phyloP scores from a whole-genome alignment of 2,329 filamentous ascomycete species.

The Capronia americana region DNA sequence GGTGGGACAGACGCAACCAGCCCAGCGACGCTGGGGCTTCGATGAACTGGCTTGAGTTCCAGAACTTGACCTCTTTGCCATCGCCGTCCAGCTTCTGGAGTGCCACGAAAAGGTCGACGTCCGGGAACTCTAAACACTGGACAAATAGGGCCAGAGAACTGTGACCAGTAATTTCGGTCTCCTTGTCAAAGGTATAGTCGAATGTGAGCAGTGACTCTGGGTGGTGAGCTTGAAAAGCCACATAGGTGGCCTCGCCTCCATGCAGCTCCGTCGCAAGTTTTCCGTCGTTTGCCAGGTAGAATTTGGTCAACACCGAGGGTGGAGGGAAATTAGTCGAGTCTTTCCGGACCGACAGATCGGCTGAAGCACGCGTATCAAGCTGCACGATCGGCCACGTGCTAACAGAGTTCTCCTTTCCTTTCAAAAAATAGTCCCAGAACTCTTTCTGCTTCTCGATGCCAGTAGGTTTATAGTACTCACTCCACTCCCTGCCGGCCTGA shows the following conservation, averaged over 20 bases:
- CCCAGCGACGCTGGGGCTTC: constrained; percentile 17
- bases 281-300: constrained; percentile 7
- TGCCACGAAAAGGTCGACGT: constrained; percentile 18
- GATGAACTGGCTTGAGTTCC: constrained; percentile 7
- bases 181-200: constrained; percentile 13
- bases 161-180: constrained; percentile 20
- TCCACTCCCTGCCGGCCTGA: constrained; percentile 12
- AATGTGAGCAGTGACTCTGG: constrained; percentile 6
- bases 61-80: constrained; percentile 22
- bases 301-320: constrained; percentile 1
- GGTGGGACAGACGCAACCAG: constrained; percentile 21
- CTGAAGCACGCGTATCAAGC: constrained; percentile 7
- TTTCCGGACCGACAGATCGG: constrained; percentile 5
- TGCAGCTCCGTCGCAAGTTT: constrained; percentile 1
- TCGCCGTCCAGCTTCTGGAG: constrained; percentile 14
- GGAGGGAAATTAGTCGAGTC: constrained; percentile 8
- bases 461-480: constrained; percentile 12
- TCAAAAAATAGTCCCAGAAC: constrained; percentile 17
- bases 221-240: constrained; percentile 4
- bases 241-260: background rate
- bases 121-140: constrained; percentile 13
- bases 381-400: constrained; percentile 5
- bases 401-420: constrained; percentile 9
- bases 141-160: constrained; percentile 4
- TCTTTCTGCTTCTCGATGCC: constrained; percentile 12